A percentile compares a stretch with the other conserved stretches of the same genome.
These are phyloP conservation scores for Eucalyptus regnans DNA, from an alignment of 345 rosid species.

Conservation along the genomic window DNA sequence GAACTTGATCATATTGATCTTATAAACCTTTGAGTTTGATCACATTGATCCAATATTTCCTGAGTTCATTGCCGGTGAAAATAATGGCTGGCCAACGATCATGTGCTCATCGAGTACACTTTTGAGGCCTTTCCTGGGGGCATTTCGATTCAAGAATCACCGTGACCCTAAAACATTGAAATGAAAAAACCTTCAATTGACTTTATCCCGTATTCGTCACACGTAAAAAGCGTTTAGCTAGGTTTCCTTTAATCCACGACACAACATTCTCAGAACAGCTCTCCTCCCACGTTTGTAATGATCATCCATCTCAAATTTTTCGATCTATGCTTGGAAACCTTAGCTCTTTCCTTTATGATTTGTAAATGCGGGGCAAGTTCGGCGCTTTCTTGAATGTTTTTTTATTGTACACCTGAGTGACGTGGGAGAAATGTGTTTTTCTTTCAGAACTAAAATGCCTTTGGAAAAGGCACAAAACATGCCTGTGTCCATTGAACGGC, in stretches of 20 bases:
- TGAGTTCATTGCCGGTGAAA: neutral
- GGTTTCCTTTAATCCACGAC: neutral
- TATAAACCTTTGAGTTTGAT: neutral
- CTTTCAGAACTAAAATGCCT: neutral
- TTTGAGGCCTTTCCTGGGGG: neutral
- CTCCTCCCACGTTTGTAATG: neutral
- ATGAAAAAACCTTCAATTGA: neutral
- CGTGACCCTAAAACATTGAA: neutral
- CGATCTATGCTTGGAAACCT: neutral
- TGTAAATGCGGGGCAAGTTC: accelerated
- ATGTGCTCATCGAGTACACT: neutral
- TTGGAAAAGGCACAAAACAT: neutral
- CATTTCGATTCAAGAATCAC: neutral
- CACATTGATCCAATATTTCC: neutral
- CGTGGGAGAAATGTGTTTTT: neutral
- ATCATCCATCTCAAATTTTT: neutral
- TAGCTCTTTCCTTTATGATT: neutral
- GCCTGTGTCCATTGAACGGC: neutral
- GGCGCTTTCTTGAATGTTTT: neutral
- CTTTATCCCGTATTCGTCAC: neutral
- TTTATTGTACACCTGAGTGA: neutral
- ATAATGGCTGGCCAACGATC: neutral
- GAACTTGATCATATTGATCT: neutral
- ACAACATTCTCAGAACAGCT: neutral
- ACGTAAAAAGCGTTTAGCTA: accelerated